These are phyloP conservation scores for Aspergillus quadricinctus DNA, from an alignment of 2,329 filamentous ascomycete genomes.

Conservation along the genomic window DNA sequence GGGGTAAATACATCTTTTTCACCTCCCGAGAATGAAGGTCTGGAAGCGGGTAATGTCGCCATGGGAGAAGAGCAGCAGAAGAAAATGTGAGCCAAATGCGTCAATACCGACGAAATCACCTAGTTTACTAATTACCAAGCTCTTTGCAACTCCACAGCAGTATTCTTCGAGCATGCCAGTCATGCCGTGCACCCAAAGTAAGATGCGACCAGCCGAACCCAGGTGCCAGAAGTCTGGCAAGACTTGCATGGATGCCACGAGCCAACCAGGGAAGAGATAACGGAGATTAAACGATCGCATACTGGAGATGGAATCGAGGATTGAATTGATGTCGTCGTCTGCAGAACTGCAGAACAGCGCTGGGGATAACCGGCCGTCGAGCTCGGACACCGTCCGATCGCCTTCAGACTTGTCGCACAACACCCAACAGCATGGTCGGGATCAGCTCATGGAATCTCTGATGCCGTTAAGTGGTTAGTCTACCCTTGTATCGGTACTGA, in stretches of 20 bases:
- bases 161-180: background rate
- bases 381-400: no score
- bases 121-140: no score
- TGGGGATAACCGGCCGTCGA: no score
- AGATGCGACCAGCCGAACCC: background rate
- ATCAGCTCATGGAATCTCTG: no score
- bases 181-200: background rate
- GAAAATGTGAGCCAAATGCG: no score
- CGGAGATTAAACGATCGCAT: background rate
- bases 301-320: background rate
- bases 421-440: background rate
- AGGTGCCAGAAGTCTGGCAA: background rate
- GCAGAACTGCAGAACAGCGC: background rate
- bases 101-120: no score
- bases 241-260: background rate
- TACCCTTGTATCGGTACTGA: background rate
- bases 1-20: no score
- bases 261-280: background rate
- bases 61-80: no score
- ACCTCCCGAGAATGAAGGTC: no score
- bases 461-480: background rate
- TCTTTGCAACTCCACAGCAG: no score
- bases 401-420: background rate
- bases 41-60: no score
- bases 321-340: background rate